Conservation (phyloP, 345 rosid genomes). For the Moricandia arvensis region DNA sequence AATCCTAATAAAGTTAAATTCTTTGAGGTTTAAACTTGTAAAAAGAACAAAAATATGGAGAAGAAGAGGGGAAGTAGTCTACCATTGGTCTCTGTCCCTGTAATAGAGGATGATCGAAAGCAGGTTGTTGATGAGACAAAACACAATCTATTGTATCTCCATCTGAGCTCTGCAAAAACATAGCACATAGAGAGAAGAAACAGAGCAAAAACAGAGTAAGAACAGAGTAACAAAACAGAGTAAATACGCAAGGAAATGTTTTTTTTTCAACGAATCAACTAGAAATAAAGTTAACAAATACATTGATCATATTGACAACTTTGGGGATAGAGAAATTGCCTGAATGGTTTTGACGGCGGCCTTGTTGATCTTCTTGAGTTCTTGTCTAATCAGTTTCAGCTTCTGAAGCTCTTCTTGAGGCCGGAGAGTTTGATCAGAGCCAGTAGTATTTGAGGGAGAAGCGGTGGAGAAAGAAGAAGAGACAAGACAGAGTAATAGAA, state of each 20-base stretch:
- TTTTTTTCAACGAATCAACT: not conserved
- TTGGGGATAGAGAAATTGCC: constrained; percentile 37
- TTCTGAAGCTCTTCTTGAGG: constrained; percentile 58
- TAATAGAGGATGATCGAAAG: constrained; percentile 83
- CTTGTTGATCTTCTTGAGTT: constrained; percentile 83
- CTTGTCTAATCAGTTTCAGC: constrained; percentile 55
- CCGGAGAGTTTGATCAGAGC: constrained; percentile 51
- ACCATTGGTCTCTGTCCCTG: constrained; percentile 74
- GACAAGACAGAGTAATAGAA: constrained; percentile 48
- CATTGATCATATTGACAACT: not conserved
- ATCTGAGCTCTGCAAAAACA: constrained; percentile 67
- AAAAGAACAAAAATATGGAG: not conserved
- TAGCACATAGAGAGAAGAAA: constrained; percentile 11
- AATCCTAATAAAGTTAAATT: constrained; percentile 48
- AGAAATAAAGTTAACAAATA: not conserved
- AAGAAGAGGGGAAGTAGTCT: constrained; percentile 1
- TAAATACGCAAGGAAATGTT: not conserved
- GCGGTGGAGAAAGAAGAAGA: constrained; percentile 42
- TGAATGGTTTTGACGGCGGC: constrained; percentile 78
- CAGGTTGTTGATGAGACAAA: constrained; percentile 71
- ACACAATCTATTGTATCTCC: constrained; percentile 92
- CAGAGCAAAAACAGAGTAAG: constrained; percentile 8
- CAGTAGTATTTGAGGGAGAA: constrained; percentile 33
- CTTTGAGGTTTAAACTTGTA: not conserved
- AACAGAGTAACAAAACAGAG: constrained; percentile 13